Conservation (phyloP, 495 filamentous ascomycete species). For the Margaritispora aquatica region DNA sequence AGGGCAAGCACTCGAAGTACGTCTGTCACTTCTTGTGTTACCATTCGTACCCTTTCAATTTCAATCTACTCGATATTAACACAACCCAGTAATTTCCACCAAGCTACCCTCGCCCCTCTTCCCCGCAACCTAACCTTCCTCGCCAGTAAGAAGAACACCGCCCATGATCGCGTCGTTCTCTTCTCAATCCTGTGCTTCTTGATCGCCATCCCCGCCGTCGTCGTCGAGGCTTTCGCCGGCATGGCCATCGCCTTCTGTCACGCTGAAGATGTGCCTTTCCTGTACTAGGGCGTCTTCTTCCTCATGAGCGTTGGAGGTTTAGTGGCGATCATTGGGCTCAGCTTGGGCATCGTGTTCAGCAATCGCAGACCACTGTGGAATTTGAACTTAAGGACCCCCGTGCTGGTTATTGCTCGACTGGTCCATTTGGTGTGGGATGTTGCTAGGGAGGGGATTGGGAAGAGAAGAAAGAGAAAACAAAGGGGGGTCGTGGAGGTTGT, state of each 20-base stretch:
- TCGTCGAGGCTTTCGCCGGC: constrained; percentile 37
- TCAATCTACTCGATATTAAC: not conserved
- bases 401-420: constrained; percentile 39
- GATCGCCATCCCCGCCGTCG: constrained; percentile 8
- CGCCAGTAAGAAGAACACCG: not conserved
- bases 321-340: constrained; percentile 42
- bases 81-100: not conserved
- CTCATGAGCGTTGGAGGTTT: constrained; percentile 39
- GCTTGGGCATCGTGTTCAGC: constrained; percentile 15
- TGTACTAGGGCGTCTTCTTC: constrained; percentile 44
- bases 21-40: constrained; percentile 7
- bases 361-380: constrained; percentile 29
- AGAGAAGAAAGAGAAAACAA: too few species aligned
- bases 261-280: constrained; percentile 39
- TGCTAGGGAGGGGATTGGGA: not conserved
- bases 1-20: constrained; percentile 23
- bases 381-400: constrained; percentile 42
- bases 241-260: constrained; percentile 42
- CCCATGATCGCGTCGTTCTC: not conserved
- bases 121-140: not conserved
- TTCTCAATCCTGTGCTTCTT: not conserved
- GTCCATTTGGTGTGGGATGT: constrained; percentile 22
- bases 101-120: not conserved
- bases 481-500: not conserved
- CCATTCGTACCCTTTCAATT: not conserved